phyloP scores from a whole-genome alignment of 1,284 basidiomycete species.

The Ceratobasidium sp. region DNA sequence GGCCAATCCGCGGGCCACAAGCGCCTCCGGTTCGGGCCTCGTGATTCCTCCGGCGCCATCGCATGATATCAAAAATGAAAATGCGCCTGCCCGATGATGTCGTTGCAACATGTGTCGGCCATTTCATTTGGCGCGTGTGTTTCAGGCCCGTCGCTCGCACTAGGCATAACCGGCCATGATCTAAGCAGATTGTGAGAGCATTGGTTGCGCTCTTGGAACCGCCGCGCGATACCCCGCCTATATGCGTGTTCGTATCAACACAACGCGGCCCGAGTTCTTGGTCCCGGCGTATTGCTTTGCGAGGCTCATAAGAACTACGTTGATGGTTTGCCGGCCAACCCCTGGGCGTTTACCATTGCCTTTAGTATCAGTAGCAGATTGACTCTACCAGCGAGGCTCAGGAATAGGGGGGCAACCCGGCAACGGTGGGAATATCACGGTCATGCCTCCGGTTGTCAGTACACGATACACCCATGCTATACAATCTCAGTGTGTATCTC shows the following conservation, averaged over 20 bases:
- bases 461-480: not conserved
- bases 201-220: not conserved
- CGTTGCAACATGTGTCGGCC: constrained; percentile 9
- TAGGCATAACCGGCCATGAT: constrained; percentile 1
- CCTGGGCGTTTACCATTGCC: not conserved
- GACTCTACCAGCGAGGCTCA: not conserved
- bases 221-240: not conserved
- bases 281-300: not conserved
- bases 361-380: constrained; percentile 8
- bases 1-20: constrained; percentile 25
- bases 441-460: not conserved
- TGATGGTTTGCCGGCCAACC: not conserved
- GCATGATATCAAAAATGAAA: constrained; percentile 26
- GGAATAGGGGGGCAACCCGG: not conserved
- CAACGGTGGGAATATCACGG: not conserved
- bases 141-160: not conserved
- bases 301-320: not conserved
- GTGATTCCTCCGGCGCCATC: constrained; percentile 2
- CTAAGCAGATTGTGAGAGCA: not conserved
- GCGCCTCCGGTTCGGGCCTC: constrained; percentile 29
- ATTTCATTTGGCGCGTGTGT: constrained; percentile 4
- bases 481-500: not conserved
- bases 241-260: not conserved
- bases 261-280: not conserved
- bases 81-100: constrained; percentile 4